phyloP scores from a whole-genome alignment of 441 rosid species.

The Theobroma grandiflorum region DNA sequence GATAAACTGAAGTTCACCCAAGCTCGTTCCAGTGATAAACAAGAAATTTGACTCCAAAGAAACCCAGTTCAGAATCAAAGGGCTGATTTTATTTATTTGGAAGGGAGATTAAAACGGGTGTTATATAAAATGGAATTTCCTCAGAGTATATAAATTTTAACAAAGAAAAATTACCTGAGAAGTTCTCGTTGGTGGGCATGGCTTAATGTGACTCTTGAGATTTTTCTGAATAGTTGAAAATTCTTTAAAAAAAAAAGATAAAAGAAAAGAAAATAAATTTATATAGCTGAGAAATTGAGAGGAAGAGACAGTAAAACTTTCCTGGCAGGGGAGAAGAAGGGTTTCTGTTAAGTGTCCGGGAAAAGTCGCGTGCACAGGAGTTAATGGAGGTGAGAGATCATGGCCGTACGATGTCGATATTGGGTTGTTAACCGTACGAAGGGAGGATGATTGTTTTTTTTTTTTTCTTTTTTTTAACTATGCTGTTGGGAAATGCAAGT shows the following conservation, averaged over 20 bases:
- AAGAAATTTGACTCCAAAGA: background rate
- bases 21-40: background rate
- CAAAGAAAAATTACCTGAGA: constrained; percentile 31
- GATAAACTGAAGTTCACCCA: background rate
- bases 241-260: background rate
- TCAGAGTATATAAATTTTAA: background rate
- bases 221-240: background rate
- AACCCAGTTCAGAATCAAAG: background rate
- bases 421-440: too few species aligned
- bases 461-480: too few species aligned
- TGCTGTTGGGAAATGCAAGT: too few species aligned
- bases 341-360: background rate
- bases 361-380: background rate
- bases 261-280: background rate
- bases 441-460: too few species aligned
- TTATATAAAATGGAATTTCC: background rate
- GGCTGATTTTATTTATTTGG: background rate
- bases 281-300: background rate
- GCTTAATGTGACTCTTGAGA: background rate
- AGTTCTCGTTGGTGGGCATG: constrained; percentile 45
- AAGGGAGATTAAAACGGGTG: background rate
- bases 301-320: background rate
- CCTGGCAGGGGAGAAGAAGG: background rate
- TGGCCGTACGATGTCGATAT: background rate
- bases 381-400: background rate